Evolutionary conservation across 108 stramenopile species (phyloP).

Genomic region (Fistulifera solaris): DNA sequence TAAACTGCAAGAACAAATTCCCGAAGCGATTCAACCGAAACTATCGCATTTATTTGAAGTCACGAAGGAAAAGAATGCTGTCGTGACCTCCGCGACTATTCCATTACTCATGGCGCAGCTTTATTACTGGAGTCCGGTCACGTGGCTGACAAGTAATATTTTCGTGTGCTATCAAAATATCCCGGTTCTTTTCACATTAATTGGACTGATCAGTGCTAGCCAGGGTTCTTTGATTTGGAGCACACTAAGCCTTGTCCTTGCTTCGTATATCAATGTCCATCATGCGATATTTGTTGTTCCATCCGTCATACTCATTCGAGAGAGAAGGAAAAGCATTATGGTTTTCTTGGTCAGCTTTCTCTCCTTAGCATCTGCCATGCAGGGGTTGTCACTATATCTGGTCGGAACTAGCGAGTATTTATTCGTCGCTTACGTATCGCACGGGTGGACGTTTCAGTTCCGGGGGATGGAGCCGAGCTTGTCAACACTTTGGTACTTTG

Average conservation of each 20-base stretch:
- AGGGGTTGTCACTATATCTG: slow-evolving; percentile 19
- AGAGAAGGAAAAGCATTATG: slow-evolving; percentile 10
- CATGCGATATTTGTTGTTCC: slow-evolving; percentile 36
- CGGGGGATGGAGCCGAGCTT: slow-evolving; percentile 38
- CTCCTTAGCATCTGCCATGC: slow-evolving; percentile 18
- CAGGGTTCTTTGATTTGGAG: slow-evolving; percentile 1
- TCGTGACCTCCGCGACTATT: neutral
- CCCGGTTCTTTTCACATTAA: neutral
- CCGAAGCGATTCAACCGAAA: neutral
- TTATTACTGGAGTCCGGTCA: neutral
- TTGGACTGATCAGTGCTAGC: neutral
- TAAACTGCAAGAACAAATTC: neutral
- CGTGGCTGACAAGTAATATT: neutral
- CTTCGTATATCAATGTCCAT: slow-evolving; percentile 41
- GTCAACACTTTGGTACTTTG: slow-evolving; percentile 73
- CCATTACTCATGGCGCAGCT: slow-evolving; percentile 2
- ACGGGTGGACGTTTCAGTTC: slow-evolving; percentile 27
- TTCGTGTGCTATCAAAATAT: neutral
- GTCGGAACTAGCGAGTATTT: slow-evolving; percentile 17
- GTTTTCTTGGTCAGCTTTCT: slow-evolving; percentile 18
- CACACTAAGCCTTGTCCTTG: slow-evolving; percentile 41
- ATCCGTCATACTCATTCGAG: slow-evolving; percentile 16
- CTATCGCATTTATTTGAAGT: neutral
- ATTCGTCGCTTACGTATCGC: slow-evolving; percentile 25
- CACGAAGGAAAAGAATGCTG: neutral